Base-by-base conservation (phyloP, 352 stramenopile genomes). In the Phytophthora sp. region DNA sequence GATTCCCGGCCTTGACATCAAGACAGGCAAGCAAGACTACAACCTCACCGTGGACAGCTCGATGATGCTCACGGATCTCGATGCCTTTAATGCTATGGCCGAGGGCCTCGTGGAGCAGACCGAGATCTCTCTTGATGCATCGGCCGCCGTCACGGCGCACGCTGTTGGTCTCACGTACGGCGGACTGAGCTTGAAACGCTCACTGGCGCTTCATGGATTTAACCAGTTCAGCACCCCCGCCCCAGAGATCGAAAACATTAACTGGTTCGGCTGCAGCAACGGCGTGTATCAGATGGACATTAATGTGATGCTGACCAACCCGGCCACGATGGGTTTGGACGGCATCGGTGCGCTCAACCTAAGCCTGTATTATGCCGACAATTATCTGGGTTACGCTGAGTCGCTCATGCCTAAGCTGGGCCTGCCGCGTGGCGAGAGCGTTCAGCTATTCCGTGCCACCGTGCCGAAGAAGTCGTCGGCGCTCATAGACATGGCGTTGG, bases 271-370 rank as follows among this genome's bases (percentile, higher is more conserved):
- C n/a, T 86, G 74, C 65, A 70, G 36, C 7, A 62, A 73, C 49
- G 73, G 73, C 54, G 50, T 72, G 58, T 80, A 79, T 57, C 60
- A 77, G 26, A 84, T 90, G 52, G 59, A 74, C 50, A 82, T 89
- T 66, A 91, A 93, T 65, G 76, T 84, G 56, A 89, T 74, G 13
- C 55, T 91, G 30, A 66, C 75, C 51, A 86, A 87, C 63, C 63
- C 73, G 53, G 65, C 74, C 18, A 49, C 69, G 30, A 74, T 90
- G 56, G 79, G 79, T 11, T 57, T 90, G 20, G 62, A 85, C 42
- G 77, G 82, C 59, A 76, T 93, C 26, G 84, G 80, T 36, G 62
- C 71, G 42, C 77, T 93, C 44, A 93, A 91, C 63, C 61, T 93
- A 63, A 89, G 71, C 16, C 58, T 93, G 29, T 90, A 90, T 75